Base-by-base conservation (phyloP, 1,284 basidiomycete species). In the Inonotus hispidus region DNA sequence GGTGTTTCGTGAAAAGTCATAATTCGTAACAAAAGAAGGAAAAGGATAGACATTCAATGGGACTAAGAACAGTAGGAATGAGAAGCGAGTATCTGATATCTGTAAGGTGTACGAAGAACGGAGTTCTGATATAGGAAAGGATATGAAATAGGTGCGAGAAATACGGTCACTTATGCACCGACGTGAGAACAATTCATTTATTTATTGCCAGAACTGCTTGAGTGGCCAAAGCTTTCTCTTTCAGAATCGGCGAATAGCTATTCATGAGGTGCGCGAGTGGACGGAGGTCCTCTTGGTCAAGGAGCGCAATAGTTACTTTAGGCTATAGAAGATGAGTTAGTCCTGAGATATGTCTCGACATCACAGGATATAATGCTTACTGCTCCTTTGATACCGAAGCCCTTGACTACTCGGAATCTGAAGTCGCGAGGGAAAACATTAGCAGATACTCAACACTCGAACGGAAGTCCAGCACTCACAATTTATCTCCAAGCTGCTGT, bases 211-310 rank as follows among this genome's bases (percentile, higher is more conserved):
- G 69, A 10, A 72, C 66, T 5, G 71, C 71, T 59, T 79, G 77
- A 16, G 74, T 56, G 3, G 77, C 68, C 49, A 78, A 65, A 3
- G 78, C 86, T 72, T 92, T 92, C 71, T 92, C 90, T 74, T 87
- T 91, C 63, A 95, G 76, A 1, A 93, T 81, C 1, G 82, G 76
- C 6, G 92, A 88, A 71, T 93, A 94, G 69, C 88, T 89, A 71
- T 92, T 90, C 88, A 92, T 90, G 57, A 95, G 78, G 70, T 93
- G 90, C 8, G 90, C 88, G 43, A 95, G 79, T 0, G 91, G 77
- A 37, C 90, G 82, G 25, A 95, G 78, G 68, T 95, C 93, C 62
- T 94, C 92, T 66, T 87, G 81, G 67, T 95, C 92, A 60, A 95
- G 76, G 10, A 95, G 79, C 1, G 82, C 77, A 66, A 95, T 92